Base-by-base conservation (phyloP, 345 rosid genomes). In the Pugionium dolabratum region DNA sequence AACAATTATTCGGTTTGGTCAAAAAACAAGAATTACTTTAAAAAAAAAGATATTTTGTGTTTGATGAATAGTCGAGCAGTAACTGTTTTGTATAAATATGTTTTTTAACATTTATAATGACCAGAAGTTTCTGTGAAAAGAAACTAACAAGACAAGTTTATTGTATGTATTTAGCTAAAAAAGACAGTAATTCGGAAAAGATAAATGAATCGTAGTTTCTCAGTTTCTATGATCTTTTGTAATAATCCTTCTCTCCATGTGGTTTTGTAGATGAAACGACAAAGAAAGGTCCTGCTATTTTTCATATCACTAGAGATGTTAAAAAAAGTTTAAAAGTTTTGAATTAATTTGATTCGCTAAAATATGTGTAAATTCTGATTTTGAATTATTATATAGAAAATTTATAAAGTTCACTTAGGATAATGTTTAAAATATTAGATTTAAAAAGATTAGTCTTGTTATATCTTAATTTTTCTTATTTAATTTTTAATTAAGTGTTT, bases 231-330 rank as follows among this genome's bases (percentile, higher is more conserved):
- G 18, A 18, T 10, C 2, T 37, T 59, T 66, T 73, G 76, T 66
- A 66, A 27, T 43, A 18, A 73, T 73, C 76, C 42, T 40, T 63
- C 71, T 65, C 72, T 58, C 72, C 67, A 73, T 66, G 72, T 65
- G 61, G 25, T 57, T 49, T 72, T 48, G 35, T 26, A 25, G 25
- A 58, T 65, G 55, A 72, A 35, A 66, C 50, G 66, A 58, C 50
- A 66, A 53, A 1, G 9, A 18, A 73, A 66, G 77, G 77, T 73
- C 72, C 77, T 66, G 36, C 70, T 49, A 11, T 28, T 73, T 59
- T 62, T 66, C 62, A 18, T 18, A 18, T 18, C 18, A 18, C 18
- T 18, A 18, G 18, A 18, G 18, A 18, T 18, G 18, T 18, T 18
- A 18, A 18, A 18, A 18, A 18, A 18, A 18, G 18, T 18, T 18